Evolutionary conservation across 169 alveolate species (phyloP).

Genomic region (Perkinsus olseni): DNA sequence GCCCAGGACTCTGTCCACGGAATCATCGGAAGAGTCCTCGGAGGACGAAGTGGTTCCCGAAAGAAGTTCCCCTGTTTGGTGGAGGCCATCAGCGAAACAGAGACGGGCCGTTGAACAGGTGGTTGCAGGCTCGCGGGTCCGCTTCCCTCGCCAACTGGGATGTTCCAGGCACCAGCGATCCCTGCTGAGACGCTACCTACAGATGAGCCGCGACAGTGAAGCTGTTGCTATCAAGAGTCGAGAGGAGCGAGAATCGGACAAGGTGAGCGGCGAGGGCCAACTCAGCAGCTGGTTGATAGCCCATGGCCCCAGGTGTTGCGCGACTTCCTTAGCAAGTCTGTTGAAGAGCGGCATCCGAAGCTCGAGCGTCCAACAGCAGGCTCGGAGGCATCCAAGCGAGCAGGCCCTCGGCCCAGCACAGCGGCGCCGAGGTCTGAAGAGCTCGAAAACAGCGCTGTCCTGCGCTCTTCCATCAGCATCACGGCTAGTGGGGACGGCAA

Average conservation of each 20-base stretch:
- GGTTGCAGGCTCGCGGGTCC: background rate
- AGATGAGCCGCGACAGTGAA: background rate
- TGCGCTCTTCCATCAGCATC: background rate
- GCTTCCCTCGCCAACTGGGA: background rate
- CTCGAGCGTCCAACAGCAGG: background rate
- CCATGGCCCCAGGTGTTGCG: background rate
- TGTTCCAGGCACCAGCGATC: background rate
- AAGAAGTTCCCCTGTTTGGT: background rate
- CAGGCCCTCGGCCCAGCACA: too few species aligned
- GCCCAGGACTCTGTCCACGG: background rate
- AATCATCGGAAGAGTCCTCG: background rate
- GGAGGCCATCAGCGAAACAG: background rate
- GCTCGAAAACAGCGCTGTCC: background rate
- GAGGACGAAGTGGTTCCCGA: background rate
- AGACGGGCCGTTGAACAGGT: background rate
- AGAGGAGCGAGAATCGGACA: background rate
- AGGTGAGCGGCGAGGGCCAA: background rate
- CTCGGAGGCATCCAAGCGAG: background rate
- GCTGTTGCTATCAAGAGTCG: background rate
- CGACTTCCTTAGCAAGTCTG: background rate
- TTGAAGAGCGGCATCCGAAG: background rate
- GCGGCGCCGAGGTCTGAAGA: background rate
- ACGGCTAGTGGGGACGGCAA: background rate
- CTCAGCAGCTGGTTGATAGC: background rate
- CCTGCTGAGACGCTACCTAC: background rate